Evolutionary conservation across 2,329 filamentous ascomycete genomes (phyloP), one percentile per base, ranked within the genome.

Genomic region (Hypomyces rosellus): DNA sequence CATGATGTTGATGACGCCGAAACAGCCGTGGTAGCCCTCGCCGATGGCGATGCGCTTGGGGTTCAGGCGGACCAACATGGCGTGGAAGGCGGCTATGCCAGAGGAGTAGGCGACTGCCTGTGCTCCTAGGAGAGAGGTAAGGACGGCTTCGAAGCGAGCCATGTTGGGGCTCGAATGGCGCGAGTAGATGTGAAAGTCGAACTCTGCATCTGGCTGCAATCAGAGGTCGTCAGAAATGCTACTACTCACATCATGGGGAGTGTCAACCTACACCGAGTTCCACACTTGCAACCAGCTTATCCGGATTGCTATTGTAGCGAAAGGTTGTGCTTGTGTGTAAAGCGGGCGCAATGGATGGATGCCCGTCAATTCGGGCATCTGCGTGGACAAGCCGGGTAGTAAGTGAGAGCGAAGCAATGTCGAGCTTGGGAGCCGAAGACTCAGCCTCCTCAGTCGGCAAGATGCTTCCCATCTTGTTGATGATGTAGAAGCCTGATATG

Each of bases 301-400:
- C 77, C 2, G 89, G 88, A 64, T 96, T 78, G 48, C 74, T 69
- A 25, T 77, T 74, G 68, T 96, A 97, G 59, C 89, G 84, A 69
- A 89, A 97, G 14, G 89, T 97, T 12, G 92, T 96, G 54, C 89
- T 90, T 56, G 95, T 82, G 66, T 97, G 92, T 63, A 97, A 76
- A 4, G 92, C 83, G 52, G 93, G 92, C 12, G 92, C 90, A 49
- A 97, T 86, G 64, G 93, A 89, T 46, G 82, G 76, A 58, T 87
- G 81, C 34, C 76, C 70, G 67, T 89, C 88, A 61, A 93, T 77
- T 60, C 75, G 75, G 70, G 95, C 85, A 63, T 95, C 90, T 55
- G 86, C 88, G 66, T 95, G 90, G 55, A 95, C 74, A n/a, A 86
- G 80, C 50, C 81, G 77, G 5, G 89, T 89, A 7, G 88, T 79